Evolutionary conservation across 805 yeast species (phyloP), one percentile per base, ranked within the genome.

Genomic region (Spathaspora boniae): DNA sequence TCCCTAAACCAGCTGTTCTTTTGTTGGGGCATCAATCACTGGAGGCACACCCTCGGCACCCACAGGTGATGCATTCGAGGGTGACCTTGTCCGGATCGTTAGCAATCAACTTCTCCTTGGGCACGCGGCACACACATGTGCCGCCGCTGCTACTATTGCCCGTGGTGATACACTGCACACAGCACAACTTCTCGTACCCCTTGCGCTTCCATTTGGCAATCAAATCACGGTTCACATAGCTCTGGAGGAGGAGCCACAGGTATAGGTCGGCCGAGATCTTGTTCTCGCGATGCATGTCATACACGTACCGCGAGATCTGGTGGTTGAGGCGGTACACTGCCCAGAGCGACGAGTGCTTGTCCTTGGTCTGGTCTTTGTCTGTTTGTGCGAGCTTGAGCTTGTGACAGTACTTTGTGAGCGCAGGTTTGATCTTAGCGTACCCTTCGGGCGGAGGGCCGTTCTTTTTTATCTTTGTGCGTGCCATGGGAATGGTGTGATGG

Each of bases 101-200:
- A 19, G 47, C 54, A 21, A 49, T 62, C 58, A 78, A 52, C 3
- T 69, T 75, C 2, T 72, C 72, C 45, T 77, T 70, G 1, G 96
- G 95, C 2, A 88, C 95, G 37, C 97, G 62, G 53, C 97, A 88
- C 15, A 88, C 76, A 58, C 97, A 88, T 0, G 87, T 75, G 5
- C 77, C 72, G 4, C 77, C 77, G 27, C 47, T 49, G n/a, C n/a
- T n/a, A 47, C 80, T 83, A 46, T 75, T 75, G 29, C 71, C 78
- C 42, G 82, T 87, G 48, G 76, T 76, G 22, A 88, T 86, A 54
- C 97, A 88, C 43, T 74, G 70, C 40, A 88, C 56, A 54, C 97
- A 88, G 52, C 97, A 88, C 31, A 88, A 61, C 37, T 81, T 74
- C 52, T 88, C 96, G 55, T 88, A 88, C 7, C 96, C 96, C 50